Base-by-base conservation (phyloP, 1,284 basidiomycete genomes). In the Ceratobasidium sp. region DNA sequence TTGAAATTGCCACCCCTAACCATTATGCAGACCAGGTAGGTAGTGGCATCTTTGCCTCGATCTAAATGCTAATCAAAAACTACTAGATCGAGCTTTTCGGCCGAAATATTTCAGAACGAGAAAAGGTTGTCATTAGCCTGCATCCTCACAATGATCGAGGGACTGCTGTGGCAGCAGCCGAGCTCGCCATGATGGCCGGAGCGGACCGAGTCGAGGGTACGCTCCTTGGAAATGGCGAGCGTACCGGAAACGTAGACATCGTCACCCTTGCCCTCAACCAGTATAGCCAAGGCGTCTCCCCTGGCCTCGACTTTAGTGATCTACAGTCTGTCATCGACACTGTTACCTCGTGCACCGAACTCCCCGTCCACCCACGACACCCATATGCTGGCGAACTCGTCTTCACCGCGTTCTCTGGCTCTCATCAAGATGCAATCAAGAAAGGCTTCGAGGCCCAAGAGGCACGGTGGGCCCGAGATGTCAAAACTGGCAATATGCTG, bases 381-480 rank as follows among this genome's bases (percentile, higher is more conserved):
- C 97, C 97, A 0, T 99, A 98, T 78, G 97, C 94, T 1, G 97
- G 97, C 75, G 97, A 99, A 80, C 89, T 99, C 60, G 97, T 99
- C 74, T 99, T 96, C 82, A 98, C 97, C 34, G 97, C 97, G 12
- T 99, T 99, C 85, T 98, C 96, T 71, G 97, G 97, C 36, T 96
- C 93, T 58, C 97, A 99, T 81, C 97, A 97, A 82, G 97, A 99
- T 80, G 97, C 97, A n/a, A 94, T 99, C 86, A 99, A 99, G 84
- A 99, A 99, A 84, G 97, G 97, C 48, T 97, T 99, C 83, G 94
- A 96, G 80, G 90, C 88, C 1, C 95, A 97, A 81, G 84, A 82
- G 62, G 81, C 83, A 70, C 82, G 86, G 48, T 88, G 92, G 76
- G 83, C 84, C 21, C 81, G 83, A 65, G 89, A 87, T 59, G 82